Percentiles rank a stretch among this genome's conserved stretches.
Conservation (phyloP, 1,284 basidiomycete genomes). For the Heterobasidion occidentale region DNA sequence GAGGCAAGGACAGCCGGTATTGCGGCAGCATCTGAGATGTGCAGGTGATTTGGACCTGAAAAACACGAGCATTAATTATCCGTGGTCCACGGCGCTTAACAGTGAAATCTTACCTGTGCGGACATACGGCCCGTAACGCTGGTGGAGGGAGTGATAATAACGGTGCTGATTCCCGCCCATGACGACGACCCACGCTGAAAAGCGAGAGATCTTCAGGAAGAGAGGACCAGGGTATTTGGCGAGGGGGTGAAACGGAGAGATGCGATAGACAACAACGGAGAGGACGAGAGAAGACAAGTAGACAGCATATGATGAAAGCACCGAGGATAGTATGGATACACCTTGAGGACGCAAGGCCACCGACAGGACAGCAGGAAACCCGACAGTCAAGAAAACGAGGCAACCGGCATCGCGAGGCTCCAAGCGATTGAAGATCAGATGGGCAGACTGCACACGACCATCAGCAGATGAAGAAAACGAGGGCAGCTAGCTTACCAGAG, state of each 20-base stretch:
- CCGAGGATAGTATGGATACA: not conserved
- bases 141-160: constrained; percentile 26
- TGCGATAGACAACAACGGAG: constrained; percentile 30
- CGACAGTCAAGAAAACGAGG: not conserved
- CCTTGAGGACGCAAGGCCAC: not conserved
- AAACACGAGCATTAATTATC: not conserved
- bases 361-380: not conserved
- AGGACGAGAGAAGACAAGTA: constrained; percentile 11
- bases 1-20: constrained; percentile 12
- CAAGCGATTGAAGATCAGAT: not conserved
- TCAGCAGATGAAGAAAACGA: not conserved
- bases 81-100: not conserved
- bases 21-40: constrained; percentile 13
- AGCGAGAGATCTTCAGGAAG: constrained; percentile 27
- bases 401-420: not conserved
- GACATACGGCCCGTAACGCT: constrained; percentile 35
- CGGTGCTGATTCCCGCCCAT: constrained; percentile 27
- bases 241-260: constrained; percentile 37
- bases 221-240: constrained; percentile 33
- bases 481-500: no score
- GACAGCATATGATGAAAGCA: not conserved
- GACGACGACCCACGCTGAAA: constrained; percentile 22
- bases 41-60: constrained; percentile 20
- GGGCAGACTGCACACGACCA: not conserved
- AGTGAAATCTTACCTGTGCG: constrained; percentile 25